These are phyloP conservation scores for Xylaria venustula DNA, from an alignment of 495 filamentous ascomycete species.

Conservation along the genomic window DNA sequence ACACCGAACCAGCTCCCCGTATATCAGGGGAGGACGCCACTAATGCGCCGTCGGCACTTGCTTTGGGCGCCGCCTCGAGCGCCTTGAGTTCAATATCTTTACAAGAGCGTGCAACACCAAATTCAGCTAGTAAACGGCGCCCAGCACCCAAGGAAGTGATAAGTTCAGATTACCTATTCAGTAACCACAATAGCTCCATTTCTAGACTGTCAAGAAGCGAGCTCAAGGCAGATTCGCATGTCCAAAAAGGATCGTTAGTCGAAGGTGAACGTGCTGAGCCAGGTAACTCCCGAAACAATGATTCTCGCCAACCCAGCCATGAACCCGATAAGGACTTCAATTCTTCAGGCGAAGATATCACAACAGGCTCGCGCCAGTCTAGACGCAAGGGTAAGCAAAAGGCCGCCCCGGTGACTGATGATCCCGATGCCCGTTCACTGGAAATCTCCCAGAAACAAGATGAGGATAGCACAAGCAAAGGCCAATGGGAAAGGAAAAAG, in stretches of 20 bases:
- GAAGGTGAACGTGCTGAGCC: slow-evolving; percentile 19
- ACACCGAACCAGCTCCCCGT: slow-evolving; percentile 22
- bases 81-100: slow-evolving; percentile 37
- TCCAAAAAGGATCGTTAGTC: slow-evolving; percentile 15
- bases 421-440: slow-evolving; percentile 31
- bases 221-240: not conserved
- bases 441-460: slow-evolving; percentile 31
- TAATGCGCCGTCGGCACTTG: slow-evolving; percentile 33
- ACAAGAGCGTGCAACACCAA: slow-evolving; percentile 25
- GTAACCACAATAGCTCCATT: slow-evolving; percentile 9
- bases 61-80: slow-evolving; percentile 48
- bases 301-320: slow-evolving; percentile 9
- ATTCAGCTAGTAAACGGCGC: slow-evolving; percentile 14
- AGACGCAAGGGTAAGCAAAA: slow-evolving; percentile 27
- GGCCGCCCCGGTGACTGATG: slow-evolving; percentile 10
- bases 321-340: slow-evolving; percentile 15
- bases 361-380: slow-evolving; percentile 3
- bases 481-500: slow-evolving; percentile 50
- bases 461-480: slow-evolving; percentile 40
- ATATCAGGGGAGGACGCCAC: slow-evolving; percentile 23
- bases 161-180: slow-evolving; percentile 13
- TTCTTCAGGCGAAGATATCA: slow-evolving; percentile 22
- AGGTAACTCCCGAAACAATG: slow-evolving; percentile 20
- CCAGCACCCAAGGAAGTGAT: slow-evolving; percentile 11
- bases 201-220: not conserved